Evolutionary conservation across 2,329 filamentous ascomycete genomes (phyloP), one percentile per base, ranked within the genome.

Genomic region (Talaromyces sp.): DNA sequence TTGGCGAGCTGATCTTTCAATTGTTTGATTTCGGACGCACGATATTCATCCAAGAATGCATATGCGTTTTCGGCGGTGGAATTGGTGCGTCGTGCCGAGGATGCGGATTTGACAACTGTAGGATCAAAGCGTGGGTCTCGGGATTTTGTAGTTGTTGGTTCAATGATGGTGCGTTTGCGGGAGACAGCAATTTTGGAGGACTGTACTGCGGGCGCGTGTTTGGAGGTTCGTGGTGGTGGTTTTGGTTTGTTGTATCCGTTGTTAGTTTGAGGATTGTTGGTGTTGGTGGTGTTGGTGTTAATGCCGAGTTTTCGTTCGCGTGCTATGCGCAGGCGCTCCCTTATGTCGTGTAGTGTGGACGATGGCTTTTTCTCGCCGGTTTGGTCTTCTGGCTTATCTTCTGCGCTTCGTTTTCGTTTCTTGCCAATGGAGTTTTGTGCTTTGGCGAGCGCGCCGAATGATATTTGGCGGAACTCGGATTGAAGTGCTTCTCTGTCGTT

Each of bases 71-170:
- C 84, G 81, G 74, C 84, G 81, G 74, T 16, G 75, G 77, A 63
- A 70, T 69, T 71, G 25, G 67, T 62, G 31, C 52, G 31, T 37
- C 31, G 48, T 37, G 31, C n/a, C 64, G 31, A 68, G 62, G 50
- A 72, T 66, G 64, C 73, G 68, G 67, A 76, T 72, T 74, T 72
- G 67, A 77, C 67, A 60, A 81, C 74, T 25, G 86, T 82, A 0
- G 88, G 83, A 66, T 95, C 91, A 79, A 99, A 99, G 58, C 95
- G 89, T 18, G 95, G 95, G 76, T 99, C 95, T 61, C 93, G 88
- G 1, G 83, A 79, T 72, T 90, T 91, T 63, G 84, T 82, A 74
- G 73, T 74, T 1, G 78, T 76, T 3, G 78, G 73, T 44, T 80
- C 82, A 59, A 96, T 80, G 18, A 95, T 88, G 62, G 88, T 87